Conservation (phyloP, 2,329 filamentous ascomycete species). For the Stagonosporopsis rhizophila region DNA sequence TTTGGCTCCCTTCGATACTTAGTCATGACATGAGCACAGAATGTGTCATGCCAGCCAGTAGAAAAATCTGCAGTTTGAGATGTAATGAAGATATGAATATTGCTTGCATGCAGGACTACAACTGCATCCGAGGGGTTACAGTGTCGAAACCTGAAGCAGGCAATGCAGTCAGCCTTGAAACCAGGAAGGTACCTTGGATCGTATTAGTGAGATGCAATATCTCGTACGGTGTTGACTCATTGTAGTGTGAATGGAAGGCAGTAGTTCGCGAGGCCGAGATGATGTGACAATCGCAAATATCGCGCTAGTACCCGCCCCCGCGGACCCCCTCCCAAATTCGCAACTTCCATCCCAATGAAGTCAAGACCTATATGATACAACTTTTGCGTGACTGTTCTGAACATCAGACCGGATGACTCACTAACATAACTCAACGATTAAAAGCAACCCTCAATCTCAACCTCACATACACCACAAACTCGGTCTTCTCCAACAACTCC, state of each 20-base stretch:
- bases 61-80: too few relatives aligned
- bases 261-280: constrained; percentile 7
- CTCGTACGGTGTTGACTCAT: neutral
- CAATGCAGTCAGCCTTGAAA: too few relatives aligned
- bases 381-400: neutral
- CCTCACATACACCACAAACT: neutral
- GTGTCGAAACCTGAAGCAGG: too few relatives aligned
- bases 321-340: constrained; percentile 6
- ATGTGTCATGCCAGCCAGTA: too few relatives aligned
- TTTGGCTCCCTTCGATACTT: too few relatives aligned
- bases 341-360: neutral
- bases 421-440: neutral
- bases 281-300: constrained; percentile 9
- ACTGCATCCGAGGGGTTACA: too few relatives aligned
- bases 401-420: constrained; percentile 6
- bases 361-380: neutral
- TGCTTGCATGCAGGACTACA: too few relatives aligned
- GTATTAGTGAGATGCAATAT: neutral
- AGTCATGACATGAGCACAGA: too few relatives aligned
- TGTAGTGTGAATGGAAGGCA: neutral
- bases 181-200: neutral
- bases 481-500: neutral
- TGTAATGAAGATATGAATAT: too few relatives aligned
- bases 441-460: neutral
- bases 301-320: constrained; percentile 11